Base-by-base conservation (phyloP, 2,329 filamentous ascomycete genomes). In the Fusarium falciforme region DNA sequence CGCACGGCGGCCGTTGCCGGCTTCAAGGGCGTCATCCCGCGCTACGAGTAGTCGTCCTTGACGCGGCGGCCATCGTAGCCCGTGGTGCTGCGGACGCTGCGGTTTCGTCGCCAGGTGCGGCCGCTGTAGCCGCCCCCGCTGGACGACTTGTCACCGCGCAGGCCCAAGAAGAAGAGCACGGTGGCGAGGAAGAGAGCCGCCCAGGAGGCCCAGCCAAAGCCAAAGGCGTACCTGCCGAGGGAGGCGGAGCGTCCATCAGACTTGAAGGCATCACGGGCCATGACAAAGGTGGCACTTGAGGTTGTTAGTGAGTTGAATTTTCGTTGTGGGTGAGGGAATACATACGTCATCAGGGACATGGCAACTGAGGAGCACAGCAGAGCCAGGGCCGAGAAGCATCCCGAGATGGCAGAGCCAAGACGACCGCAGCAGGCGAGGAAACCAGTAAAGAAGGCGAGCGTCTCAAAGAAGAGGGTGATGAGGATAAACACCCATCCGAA, bases 401-500 rank as follows among this genome's bases (percentile, higher is more conserved):
- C 91, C 6, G 91, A 89, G 47, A 95, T 82, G 55, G 90, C 92
- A 9, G 92, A 89, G 54, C 92, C 93, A 2, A 95, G 86, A 65
- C 93, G 90, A 36, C 91, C 91, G 83, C 87, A 93, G 79, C 93
- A 91, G 17, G 93, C 92, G 17, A 95, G 83, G 71, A 94, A 87
- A 73, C 91, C 89, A 12, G 88, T 84, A 82, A 94, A 89, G 80
- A 95, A 90, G 71, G 92, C 90, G 29, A 90, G 65, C 57, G 89
- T 87, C 72, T 90, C 89, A 82, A 97, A 96, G 87, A 98, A 91
- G 40, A 98, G 89, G 20, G 91, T 90, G 75, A 98, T 92, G 66
- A 98, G 86, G 85, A 93, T 93, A 83, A 98, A 96, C 40, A 95
- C 94, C 89, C 96, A 98, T 82, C 94, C 93, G 86, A 98, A 98